Evolutionary conservation across 164 flowering plant species (phyloP).

Genomic region (Berberis vulgaris): DNA sequence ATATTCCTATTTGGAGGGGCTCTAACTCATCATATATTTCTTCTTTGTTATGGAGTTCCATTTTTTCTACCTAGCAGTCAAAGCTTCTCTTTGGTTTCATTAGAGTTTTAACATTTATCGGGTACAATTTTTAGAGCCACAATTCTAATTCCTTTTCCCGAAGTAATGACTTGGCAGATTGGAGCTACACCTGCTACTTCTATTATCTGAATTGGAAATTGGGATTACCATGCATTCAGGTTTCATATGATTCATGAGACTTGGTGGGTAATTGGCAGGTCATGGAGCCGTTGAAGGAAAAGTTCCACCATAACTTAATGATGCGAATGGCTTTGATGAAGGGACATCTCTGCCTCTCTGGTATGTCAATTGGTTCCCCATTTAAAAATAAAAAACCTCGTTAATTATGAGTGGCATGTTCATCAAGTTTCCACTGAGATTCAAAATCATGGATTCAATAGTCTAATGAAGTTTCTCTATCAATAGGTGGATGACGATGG

Average conservation of each 20-base stretch:
- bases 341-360: constrained; percentile 35
- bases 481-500: constrained; percentile 42
- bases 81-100: too few species aligned
- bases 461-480: constrained; percentile 34
- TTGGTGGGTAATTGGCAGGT: constrained; percentile 77
- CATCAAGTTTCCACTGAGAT: constrained; percentile 7
- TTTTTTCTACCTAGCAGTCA: too few species aligned
- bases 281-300: constrained; percentile 52
- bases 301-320: constrained; percentile 29
- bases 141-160: too few species aligned
- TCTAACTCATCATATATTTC: too few species aligned
- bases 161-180: too few species aligned
- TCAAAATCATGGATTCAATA: constrained; percentile 16
- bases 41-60: too few species aligned
- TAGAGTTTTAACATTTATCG: too few species aligned
- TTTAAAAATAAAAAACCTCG: constrained; percentile 4
- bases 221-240: constrained; percentile 11
- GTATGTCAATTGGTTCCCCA: constrained; percentile 39
- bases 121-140: too few species aligned
- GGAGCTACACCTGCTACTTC: background rate
- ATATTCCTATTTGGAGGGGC: too few species aligned
- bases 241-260: constrained; percentile 31
- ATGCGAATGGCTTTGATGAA: constrained; percentile 29
- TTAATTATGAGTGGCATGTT: constrained; percentile 12
- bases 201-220: background rate